Percentiles rank a stretch among this genome's conserved stretches.
phyloP scores from a whole-genome alignment of 805 yeast genomes.

The Candida ficus region DNA sequence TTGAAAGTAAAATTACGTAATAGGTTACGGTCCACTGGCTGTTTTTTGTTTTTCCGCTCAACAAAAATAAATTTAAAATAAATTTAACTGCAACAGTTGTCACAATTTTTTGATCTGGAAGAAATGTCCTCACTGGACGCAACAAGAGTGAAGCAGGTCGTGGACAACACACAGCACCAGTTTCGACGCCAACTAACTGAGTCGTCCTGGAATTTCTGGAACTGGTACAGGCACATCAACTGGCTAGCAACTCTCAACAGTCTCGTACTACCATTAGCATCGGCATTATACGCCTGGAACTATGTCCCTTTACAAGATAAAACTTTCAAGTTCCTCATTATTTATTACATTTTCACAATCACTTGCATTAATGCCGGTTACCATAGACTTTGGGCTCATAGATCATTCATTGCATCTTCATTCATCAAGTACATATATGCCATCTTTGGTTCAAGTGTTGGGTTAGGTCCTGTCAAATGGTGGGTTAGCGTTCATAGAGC shows the following conservation, averaged over 20 bases:
- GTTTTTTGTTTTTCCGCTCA: too few species aligned
- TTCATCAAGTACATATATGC: conserved; percentile 46
- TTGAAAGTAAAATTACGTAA: too few species aligned
- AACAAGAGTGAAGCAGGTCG: conserved; percentile 3
- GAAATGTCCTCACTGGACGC: conserved; percentile 3
- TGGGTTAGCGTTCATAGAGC: conserved; percentile 86
- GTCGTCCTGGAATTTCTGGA: conserved; percentile 51
- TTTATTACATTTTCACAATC: conserved; percentile 56
- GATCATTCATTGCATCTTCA: conserved; percentile 43
- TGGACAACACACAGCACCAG: conserved; percentile 9
- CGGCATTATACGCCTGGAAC: conserved; percentile 34
- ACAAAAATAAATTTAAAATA: too few species aligned
- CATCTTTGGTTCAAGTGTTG: conserved; percentile 66
- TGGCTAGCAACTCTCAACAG: conserved; percentile 53
- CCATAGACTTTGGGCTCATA: conserved; percentile 72
- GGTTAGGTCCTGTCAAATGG: conserved; percentile 69
- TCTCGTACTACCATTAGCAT: conserved; percentile 49
- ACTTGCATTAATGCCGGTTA: conserved; percentile 79
- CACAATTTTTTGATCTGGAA: background rate
- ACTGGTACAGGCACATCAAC: conserved; percentile 69
- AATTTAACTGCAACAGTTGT: too few species aligned
- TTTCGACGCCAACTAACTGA: conserved; percentile 15
- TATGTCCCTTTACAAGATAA: conserved; percentile 39
- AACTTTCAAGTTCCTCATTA: conserved; percentile 49
- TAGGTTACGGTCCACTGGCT: too few species aligned